Evolutionary conservation across 345 rosid genomes (phyloP).

Genomic region (Citrus reticulata): DNA sequence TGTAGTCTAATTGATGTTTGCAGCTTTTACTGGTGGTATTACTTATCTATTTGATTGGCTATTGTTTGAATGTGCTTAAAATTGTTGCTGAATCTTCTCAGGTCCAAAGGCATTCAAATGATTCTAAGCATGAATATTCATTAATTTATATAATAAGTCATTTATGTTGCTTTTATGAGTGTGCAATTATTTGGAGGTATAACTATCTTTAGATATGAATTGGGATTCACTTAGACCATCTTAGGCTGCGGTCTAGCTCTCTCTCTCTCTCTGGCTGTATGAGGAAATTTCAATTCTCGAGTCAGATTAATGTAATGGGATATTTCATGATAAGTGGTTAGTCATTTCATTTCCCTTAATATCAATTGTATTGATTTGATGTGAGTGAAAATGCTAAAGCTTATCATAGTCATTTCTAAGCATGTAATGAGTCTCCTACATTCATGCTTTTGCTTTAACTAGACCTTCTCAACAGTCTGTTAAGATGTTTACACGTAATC

Average conservation of each 20-base stretch:
- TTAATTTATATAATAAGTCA: neutral
- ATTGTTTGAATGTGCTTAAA: neutral
- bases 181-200: neutral
- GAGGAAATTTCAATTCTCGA: neutral
- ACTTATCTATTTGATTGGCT: neutral
- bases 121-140: neutral
- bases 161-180: neutral
- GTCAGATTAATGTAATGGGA: neutral
- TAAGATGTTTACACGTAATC: neutral
- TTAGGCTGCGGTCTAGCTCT: neutral
- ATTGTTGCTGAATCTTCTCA: neutral
- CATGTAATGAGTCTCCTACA: neutral
- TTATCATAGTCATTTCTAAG: neutral
- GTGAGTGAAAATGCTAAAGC: neutral
- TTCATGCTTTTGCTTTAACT: neutral
- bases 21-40: neutral
- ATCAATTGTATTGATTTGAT: neutral
- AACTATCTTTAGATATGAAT: neutral
- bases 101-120: neutral
- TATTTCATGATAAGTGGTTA: neutral
- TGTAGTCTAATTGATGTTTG: neutral
- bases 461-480: neutral
- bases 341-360: neutral
- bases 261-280: slow-evolving; percentile 5
- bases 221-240: neutral